phyloP scores from a whole-genome alignment of 2,329 filamentous ascomycete genomes.

The Thyridium curvatum region DNA sequence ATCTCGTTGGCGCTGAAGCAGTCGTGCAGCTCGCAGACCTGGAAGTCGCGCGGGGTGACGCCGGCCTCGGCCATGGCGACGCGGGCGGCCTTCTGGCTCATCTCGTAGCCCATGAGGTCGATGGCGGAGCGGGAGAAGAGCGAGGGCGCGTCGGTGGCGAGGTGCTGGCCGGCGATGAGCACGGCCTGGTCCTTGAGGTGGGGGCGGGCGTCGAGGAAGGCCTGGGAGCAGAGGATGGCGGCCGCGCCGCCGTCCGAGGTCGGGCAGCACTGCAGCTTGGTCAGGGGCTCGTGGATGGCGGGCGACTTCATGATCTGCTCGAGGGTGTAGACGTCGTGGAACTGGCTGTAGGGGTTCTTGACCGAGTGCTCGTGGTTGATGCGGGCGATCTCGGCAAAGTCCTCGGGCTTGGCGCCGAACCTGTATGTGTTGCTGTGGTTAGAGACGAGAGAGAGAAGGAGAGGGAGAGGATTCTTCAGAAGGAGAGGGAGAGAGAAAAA shows the following conservation, averaged over 20 bases:
- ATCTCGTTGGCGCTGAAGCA: slow-evolving; percentile 97
- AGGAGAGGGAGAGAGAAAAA: slow-evolving; percentile 1
- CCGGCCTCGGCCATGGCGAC: slow-evolving; percentile 70
- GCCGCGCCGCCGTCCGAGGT: slow-evolving; percentile 91
- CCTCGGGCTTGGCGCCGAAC: slow-evolving; percentile 73
- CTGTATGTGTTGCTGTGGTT: slow-evolving; percentile 37
- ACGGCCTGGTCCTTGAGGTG: slow-evolving; percentile 79
- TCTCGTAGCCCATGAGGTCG: slow-evolving; percentile 83
- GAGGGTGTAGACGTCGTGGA: slow-evolving; percentile 83
- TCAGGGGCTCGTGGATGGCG: slow-evolving; percentile 80
- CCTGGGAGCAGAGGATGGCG: slow-evolving; percentile 80
- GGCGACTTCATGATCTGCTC: slow-evolving; percentile 73
- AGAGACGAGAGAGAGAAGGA: neutral
- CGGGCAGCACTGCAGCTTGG: slow-evolving; percentile 97
- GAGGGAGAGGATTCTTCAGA: too few species aligned
- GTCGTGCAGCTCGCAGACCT: slow-evolving; percentile 90
- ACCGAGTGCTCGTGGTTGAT: slow-evolving; percentile 90
- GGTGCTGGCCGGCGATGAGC: slow-evolving; percentile 77
- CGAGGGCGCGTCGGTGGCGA: slow-evolving; percentile 76
- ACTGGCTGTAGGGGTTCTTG: slow-evolving; percentile 96
- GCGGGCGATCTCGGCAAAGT: slow-evolving; percentile 92
- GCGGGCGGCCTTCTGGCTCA: slow-evolving; percentile 66
- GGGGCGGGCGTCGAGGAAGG: slow-evolving; percentile 78
- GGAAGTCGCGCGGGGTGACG: slow-evolving; percentile 61
- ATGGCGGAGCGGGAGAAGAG: slow-evolving; percentile 78